These are phyloP conservation scores for Coccinonectria pachysandricola DNA, from an alignment of 2,329 filamentous ascomycete genomes.

Conservation along the genomic window DNA sequence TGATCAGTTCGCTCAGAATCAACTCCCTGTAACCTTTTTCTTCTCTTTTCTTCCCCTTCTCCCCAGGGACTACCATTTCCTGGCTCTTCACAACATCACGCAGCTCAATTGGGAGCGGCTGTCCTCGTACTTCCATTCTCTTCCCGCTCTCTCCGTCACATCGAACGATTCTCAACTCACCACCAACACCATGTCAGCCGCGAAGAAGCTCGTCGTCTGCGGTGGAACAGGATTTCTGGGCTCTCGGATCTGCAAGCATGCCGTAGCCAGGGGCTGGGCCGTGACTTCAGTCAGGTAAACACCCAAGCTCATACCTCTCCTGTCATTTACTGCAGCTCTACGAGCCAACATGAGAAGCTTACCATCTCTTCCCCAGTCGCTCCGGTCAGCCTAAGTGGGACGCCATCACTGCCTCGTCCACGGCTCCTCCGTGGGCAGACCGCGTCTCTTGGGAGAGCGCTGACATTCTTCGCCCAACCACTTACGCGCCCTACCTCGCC, in stretches of 20 bases:
- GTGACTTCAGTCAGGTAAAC: constrained; percentile 82
- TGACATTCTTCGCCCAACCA: constrained; percentile 73
- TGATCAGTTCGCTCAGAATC: no score
- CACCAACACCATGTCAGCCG: constrained; percentile 37
- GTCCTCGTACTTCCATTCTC: constrained; percentile 1
- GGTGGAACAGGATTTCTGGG: constrained; percentile 91
- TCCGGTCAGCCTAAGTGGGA: constrained; percentile 86
- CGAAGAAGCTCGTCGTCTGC: constrained; percentile 78
- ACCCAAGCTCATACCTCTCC: background rate
- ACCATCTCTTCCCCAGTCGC: constrained; percentile 46
- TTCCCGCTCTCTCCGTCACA: constrained; percentile 6
- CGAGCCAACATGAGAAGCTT: constrained; percentile 3
- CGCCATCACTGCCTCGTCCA: constrained; percentile 58
- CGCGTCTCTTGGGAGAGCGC: constrained; percentile 80
- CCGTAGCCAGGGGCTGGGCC: constrained; percentile 75
- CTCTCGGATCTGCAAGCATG: constrained; percentile 81
- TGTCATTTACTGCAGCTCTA: constrained; percentile 1
- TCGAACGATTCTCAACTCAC: constrained; percentile 12
- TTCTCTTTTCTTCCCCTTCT: background rate
- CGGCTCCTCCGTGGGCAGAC: constrained; percentile 69
- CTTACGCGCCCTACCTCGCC: constrained; percentile 67
- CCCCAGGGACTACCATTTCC: no score
- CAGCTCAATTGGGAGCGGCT: constrained; percentile 4
- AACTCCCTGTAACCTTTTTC: constrained; percentile 1
- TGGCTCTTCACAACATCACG: no score